Evolutionary conservation across 495 filamentous ascomycete genomes (phyloP).

Genomic region (Aspergillus avenaceus): DNA sequence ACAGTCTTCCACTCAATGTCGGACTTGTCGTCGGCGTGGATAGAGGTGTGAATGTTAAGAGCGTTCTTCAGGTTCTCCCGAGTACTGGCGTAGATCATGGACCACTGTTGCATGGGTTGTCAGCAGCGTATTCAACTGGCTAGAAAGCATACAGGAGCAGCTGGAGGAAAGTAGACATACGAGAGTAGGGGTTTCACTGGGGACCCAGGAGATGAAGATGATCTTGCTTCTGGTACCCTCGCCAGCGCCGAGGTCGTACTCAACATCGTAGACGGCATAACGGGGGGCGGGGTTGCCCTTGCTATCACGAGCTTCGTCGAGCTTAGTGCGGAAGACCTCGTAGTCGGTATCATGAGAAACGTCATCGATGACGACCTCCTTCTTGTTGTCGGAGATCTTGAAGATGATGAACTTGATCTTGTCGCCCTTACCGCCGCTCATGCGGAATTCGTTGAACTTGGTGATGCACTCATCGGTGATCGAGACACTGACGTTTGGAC

Average conservation of each 20-base stretch:
- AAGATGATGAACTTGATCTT: slow-evolving; percentile 93
- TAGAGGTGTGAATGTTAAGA: slow-evolving; percentile 71
- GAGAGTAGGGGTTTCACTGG: slow-evolving; percentile 74
- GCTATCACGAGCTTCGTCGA: slow-evolving; percentile 62
- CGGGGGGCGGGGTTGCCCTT: slow-evolving; percentile 67
- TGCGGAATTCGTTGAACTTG: slow-evolving; percentile 86
- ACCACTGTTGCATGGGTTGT: slow-evolving; percentile 29
- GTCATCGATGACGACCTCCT: slow-evolving; percentile 79
- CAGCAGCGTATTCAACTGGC: slow-evolving; percentile 16
- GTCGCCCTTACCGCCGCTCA: slow-evolving; percentile 66
- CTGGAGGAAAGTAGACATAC: slow-evolving; percentile 47
- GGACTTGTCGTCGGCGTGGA: slow-evolving; percentile 89
- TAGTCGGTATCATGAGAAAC: slow-evolving; percentile 61
- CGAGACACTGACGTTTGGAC: slow-evolving; percentile 56
- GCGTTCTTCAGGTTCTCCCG: slow-evolving; percentile 88
- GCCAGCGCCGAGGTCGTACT: slow-evolving; percentile 71
- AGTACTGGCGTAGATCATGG: slow-evolving; percentile 97
- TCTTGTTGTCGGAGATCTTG: slow-evolving; percentile 93
- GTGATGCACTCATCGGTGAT: slow-evolving; percentile 75
- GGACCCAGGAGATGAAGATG: slow-evolving; percentile 90
- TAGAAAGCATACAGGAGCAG: neutral
- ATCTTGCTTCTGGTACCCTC: slow-evolving; percentile 96
- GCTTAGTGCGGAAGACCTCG: slow-evolving; percentile 75
- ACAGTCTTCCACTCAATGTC: slow-evolving; percentile 85
- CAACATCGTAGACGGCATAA: slow-evolving; percentile 92